These are phyloP conservation scores for Raffaelea deltoideospora DNA, from an alignment of 2,329 filamentous ascomycete genomes.

Conservation along the genomic window DNA sequence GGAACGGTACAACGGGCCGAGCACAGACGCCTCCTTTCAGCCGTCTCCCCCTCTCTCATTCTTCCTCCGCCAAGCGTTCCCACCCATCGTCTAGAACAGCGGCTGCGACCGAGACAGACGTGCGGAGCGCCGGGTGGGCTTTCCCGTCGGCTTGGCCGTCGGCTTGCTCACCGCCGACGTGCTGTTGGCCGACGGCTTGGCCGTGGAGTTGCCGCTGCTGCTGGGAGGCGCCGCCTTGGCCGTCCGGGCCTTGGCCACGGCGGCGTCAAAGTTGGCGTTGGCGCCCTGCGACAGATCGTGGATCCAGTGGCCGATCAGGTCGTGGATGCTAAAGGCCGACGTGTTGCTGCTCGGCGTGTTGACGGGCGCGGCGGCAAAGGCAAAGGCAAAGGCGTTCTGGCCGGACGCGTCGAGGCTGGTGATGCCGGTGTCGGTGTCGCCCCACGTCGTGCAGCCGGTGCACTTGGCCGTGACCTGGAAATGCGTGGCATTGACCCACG, in stretches of 20 bases:
- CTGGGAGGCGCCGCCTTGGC: background rate
- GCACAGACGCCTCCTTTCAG: no score
- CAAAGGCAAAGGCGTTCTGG: conserved; percentile 24
- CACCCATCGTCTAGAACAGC: no score
- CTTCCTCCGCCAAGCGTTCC: no score
- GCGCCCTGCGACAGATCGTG: conserved; percentile 20
- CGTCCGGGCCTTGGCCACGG: background rate
- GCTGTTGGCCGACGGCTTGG: background rate
- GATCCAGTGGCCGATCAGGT: conserved; percentile 24
- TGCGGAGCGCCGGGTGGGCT: no score
- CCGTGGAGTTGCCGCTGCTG: background rate
- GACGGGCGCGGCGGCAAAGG: conserved; percentile 21
- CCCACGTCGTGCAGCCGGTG: conserved; percentile 26
- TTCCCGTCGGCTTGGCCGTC: no score
- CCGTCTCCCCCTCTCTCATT: no score
- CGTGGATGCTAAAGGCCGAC: conserved; percentile 26
- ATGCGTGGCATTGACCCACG: conserved; percentile 22
- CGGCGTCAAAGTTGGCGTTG: conserved; percentile 17
- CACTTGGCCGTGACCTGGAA: conserved; percentile 24
- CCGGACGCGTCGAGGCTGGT: conserved; percentile 21
- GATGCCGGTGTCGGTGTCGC: conserved; percentile 22
- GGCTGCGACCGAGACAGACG: no score
- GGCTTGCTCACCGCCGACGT: no score
- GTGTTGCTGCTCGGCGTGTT: conserved; percentile 20
- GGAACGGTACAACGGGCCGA: no score